Evolutionary conservation across 768 basidiomycete genomes (phyloP), one percentile per base, ranked within the genome.

Genomic region (Pleurotus tuoliensis): DNA sequence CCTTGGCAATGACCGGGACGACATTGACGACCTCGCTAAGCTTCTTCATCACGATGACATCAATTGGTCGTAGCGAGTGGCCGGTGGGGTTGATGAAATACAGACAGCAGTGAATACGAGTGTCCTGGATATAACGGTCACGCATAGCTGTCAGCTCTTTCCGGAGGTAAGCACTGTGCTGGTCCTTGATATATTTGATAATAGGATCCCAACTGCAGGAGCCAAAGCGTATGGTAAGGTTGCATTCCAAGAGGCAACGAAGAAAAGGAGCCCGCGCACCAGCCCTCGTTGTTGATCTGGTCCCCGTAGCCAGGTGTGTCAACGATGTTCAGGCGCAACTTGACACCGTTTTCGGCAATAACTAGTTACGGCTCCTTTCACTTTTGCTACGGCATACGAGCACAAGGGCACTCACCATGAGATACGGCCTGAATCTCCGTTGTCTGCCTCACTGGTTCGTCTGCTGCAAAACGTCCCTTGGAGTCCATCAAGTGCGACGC

Each of bases 51-150:
- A 99, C 97, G 66, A 94, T 94, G 46, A 98, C 88, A 65, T 99
- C 96, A 66, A 99, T 94, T 27, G 97, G 87, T 59, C 95, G 92
- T 56, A 99, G 84, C 3, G 90, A 87, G 74, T 99, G 96, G 18
- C 96, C 96, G n/a, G 95, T 97, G 18, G 96, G 97, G 73, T 90
- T 95, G 80, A 99, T 94, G 76, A 98, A 99, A 83, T 93, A 98
- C 54, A 99, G 72, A 71, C 89, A 92, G 79, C 95, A 98, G 80
- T 99, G 96, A 60, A 99, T 97, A 59, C 96, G 90, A 13, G 97
- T 98, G 76, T 99, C 96, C 68, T 91, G 90, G 65, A 99, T 99
- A 77, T 94, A 92, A 56, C 94, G 90, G 81, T 98, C 96, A 60
- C 97, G 90, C 90, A 94, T 94, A 2, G 97, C 96, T 2, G 97